Evolutionary conservation across 2,329 filamentous ascomycete species (phyloP), one percentile per base, ranked within the genome.

Genomic region (Fusarium duplospermum): DNA sequence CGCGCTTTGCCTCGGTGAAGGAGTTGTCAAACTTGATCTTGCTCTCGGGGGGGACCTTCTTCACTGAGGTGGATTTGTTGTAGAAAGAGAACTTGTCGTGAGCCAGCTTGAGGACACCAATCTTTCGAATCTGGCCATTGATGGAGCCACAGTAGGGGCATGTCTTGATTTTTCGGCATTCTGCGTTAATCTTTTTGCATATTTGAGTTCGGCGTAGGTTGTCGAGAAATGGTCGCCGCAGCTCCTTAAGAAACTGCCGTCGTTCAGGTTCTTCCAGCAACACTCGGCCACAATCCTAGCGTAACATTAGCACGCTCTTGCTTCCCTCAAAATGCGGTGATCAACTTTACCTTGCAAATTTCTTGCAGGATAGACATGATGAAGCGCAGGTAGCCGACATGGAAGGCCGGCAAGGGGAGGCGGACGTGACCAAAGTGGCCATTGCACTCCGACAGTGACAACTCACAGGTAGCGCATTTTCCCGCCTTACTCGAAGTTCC

Each of bases 361-460:
- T 96, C 93, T 81, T 98, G 95, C 27, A 99, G 88, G 65, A 98
- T 95, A 52, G 92, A 92, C 80, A 97, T 96, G 73, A 96, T 94
- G 81, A 97, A 95, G 81, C 95, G 96, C 78, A 99, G 90, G 81
- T 98, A 99, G 40, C 96, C 96, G 74, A 98, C 95, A 81, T 99
- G 96, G 80, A 98, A 98, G 50, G 93, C 94, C 5, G 96, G 96
- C 61, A 99, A 87, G 1, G 96, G 94, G 16, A 99, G 89, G 79
- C 94, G 92, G 78, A 99, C 93, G 83, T 98, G 93, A 56, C 96
- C 96, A 80, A 98, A 99, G 83, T 99, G 96, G 14, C 96, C 96
- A 77, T 94, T 96, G 83, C 96, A 99, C 74, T 93, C 91, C 78
- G 94, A 90, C 33, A 98, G 87, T 18, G 91, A 89, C 80, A 95